Evolutionary conservation across 495 filamentous ascomycete species (phyloP).

Genomic region (Penicillium flavigenum): DNA sequence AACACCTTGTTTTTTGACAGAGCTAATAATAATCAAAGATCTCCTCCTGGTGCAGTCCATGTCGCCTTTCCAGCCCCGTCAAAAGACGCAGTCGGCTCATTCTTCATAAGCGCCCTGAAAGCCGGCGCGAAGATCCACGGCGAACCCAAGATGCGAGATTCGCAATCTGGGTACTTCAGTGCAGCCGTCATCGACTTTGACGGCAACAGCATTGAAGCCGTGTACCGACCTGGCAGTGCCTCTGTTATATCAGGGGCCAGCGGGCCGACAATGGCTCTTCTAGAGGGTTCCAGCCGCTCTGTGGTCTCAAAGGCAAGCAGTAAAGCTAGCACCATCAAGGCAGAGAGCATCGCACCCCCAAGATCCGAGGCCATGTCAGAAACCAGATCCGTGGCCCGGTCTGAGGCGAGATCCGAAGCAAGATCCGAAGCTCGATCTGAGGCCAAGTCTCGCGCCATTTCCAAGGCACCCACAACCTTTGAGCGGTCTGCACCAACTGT

Average conservation of each 20-base stretch:
- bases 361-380: slow-evolving; percentile 23
- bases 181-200: slow-evolving; percentile 61
- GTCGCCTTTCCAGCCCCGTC: slow-evolving; percentile 58
- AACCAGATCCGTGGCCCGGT: background rate
- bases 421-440: slow-evolving; percentile 1
- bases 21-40: slow-evolving; percentile 34
- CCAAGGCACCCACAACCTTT: slow-evolving; percentile 32
- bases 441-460: slow-evolving; percentile 31
- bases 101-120: slow-evolving; percentile 60
- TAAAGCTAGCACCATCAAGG: slow-evolving; percentile 33
- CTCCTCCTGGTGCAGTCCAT: slow-evolving; percentile 52
- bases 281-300: slow-evolving; percentile 37
- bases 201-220: slow-evolving; percentile 61
- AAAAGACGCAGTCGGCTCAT: slow-evolving; percentile 53
- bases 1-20: background rate
- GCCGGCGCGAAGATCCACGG: slow-evolving; percentile 57
- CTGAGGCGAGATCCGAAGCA: slow-evolving; percentile 23
- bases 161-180: slow-evolving; percentile 55
- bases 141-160: slow-evolving; percentile 53
- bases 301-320: slow-evolving; percentile 40
- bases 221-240: slow-evolving; percentile 43
- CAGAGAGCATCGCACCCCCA: slow-evolving; percentile 33
- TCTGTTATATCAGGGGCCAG: slow-evolving; percentile 30
- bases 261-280: slow-evolving; percentile 33
- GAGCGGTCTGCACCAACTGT: slow-evolving; percentile 32